A percentile compares a stretch with the other conserved stretches of the same genome.
Evolutionary conservation across 139 green algal species (phyloP).

Genomic region (Spirogloea muscicola): DNA sequence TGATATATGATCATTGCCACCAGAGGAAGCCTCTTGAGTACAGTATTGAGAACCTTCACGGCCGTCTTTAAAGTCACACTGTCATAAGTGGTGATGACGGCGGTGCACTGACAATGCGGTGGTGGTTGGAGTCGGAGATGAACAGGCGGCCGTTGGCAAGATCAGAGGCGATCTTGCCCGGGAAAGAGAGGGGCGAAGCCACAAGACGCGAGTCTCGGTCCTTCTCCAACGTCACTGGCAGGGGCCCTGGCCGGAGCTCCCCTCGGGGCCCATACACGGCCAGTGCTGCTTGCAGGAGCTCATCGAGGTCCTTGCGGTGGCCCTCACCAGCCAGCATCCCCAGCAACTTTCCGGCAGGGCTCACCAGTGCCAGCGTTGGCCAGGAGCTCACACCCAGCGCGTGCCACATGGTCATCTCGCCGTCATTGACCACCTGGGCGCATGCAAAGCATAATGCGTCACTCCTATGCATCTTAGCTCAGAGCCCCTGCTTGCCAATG

Average conservation of each 20-base stretch:
- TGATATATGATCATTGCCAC: no score
- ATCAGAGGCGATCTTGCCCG: conserved; percentile 68
- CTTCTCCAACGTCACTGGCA: conserved; percentile 64
- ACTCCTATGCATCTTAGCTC: no score
- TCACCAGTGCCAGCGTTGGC: conserved; percentile 68
- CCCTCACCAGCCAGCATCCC: conserved; percentile 62
- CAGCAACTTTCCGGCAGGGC: conserved; percentile 54
- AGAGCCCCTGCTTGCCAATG: no score
- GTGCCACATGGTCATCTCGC: conserved; percentile 66
- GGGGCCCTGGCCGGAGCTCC: conserved; percentile 52
- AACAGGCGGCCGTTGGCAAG: conserved; percentile 61
- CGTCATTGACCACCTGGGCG: conserved; percentile 66
- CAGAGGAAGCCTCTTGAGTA: no score
- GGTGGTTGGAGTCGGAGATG: conserved; percentile 71
- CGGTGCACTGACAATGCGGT: conserved; percentile 67
- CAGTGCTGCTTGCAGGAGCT: conserved; percentile 65
- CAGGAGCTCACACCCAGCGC: conserved; percentile 64
- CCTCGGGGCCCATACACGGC: conserved; percentile 64
- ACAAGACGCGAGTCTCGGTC: conserved; percentile 54
- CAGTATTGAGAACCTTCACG: no score
- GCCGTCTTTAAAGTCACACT: no score
- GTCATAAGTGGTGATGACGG: no score
- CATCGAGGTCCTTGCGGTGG: conserved; percentile 65
- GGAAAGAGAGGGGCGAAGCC: conserved; percentile 59
- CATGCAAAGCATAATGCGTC: no score